Evolutionary conservation across 352 stramenopile species (phyloP).

Genomic region (Globisporangium alternatum): DNA sequence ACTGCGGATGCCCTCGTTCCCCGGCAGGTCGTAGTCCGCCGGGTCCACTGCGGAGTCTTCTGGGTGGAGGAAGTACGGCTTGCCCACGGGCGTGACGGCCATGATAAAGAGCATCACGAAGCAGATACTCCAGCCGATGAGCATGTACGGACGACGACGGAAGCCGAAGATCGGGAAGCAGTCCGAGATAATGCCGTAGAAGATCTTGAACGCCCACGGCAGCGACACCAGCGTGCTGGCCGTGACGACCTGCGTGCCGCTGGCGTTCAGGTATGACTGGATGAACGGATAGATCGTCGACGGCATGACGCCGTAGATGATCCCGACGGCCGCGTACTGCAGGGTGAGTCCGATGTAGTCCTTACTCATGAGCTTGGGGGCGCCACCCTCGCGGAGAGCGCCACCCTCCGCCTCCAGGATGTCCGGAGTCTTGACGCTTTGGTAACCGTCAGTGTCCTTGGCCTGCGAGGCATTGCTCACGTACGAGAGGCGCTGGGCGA

Average conservation of each 20-base stretch:
- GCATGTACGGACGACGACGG: background rate
- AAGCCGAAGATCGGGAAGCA: constrained; percentile 27
- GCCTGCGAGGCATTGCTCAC: background rate
- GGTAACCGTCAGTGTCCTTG: background rate
- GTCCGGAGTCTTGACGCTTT: background rate
- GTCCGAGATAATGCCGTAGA: constrained; percentile 49
- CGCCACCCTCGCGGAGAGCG: background rate
- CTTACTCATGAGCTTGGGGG: background rate
- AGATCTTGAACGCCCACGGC: constrained; percentile 60
- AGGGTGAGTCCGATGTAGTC: background rate
- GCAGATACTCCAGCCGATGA: background rate
- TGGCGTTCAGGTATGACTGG: constrained; percentile 51
- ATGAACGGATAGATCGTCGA: constrained; percentile 52
- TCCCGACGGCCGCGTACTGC: background rate
- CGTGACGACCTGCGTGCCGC: constrained; percentile 41
- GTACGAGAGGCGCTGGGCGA: background rate
- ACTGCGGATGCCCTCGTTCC: constrained; percentile 26
- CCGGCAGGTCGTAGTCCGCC: background rate
- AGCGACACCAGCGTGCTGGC: constrained; percentile 41
- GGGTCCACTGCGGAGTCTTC: constrained; percentile 23
- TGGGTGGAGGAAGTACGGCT: constrained; percentile 50
- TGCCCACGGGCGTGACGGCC: constrained; percentile 33
- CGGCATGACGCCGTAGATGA: constrained; percentile 19
- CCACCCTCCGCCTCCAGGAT: background rate
- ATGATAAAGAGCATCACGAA: constrained; percentile 42